Conservation (phyloP, 108 stramenopile genomes). For the Aurantiochytrium sp. region DNA sequence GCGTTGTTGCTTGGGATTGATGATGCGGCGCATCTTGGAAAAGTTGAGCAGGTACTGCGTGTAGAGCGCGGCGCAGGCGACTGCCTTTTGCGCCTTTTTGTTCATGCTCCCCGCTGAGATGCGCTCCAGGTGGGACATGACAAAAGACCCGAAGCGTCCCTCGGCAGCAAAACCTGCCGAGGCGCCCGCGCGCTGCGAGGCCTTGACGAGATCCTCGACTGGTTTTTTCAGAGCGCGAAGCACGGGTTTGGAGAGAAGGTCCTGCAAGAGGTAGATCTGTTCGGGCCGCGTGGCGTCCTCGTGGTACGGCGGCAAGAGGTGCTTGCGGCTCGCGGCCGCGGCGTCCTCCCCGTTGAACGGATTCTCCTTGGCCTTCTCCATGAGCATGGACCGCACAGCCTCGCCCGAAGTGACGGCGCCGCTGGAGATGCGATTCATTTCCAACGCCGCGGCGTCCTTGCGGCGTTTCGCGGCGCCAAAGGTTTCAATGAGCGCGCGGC, state of each 20-base stretch:
- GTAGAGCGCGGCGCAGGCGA: not conserved
- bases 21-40: not conserved
- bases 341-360: not conserved
- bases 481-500: not conserved
- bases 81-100: not conserved
- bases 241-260: not conserved
- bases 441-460: not conserved
- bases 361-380: not conserved
- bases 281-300: not conserved
- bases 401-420: not conserved
- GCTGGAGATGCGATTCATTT: not conserved
- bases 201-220: not conserved
- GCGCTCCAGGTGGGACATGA: not conserved
- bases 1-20: not conserved
- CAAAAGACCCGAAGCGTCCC: not conserved
- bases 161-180: not conserved
- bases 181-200: not conserved
- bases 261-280: not conserved
- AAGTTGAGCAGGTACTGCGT: not conserved
- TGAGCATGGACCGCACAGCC: not conserved
- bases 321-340: not conserved
- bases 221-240: not conserved
- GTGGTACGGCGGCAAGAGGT: not conserved
- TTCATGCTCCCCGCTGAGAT: not conserved
- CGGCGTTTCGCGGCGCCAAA: not conserved